Conservation (phyloP, 257 asterid species). For the Solanum pinnatisectum region DNA sequence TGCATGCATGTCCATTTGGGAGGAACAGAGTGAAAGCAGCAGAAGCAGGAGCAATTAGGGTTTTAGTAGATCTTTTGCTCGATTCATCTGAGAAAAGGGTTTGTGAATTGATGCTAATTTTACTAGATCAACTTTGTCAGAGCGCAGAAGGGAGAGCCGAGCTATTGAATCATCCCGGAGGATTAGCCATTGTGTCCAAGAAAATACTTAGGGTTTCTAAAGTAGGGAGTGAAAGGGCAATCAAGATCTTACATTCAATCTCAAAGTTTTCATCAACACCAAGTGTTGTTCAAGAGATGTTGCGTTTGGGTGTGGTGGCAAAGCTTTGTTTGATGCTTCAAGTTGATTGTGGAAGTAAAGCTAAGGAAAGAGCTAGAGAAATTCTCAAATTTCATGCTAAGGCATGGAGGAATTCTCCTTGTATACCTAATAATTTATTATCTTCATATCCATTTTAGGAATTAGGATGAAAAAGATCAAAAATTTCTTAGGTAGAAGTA, state of each 20-base stretch:
- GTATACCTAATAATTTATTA: constrained; percentile 34
- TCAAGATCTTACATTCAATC: constrained; percentile 16
- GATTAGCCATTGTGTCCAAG: too few relatives aligned
- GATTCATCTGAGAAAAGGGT: too few relatives aligned
- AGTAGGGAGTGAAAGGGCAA: too few relatives aligned
- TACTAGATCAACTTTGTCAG: constrained; percentile 57
- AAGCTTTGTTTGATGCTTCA: constrained; percentile 60
- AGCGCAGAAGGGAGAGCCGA: constrained; percentile 68
- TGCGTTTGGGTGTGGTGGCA: constrained; percentile 57
- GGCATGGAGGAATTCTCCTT: constrained; percentile 61
- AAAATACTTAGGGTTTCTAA: too few relatives aligned
- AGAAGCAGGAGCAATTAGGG: constrained; percentile 33
- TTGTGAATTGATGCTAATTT: constrained; percentile 8
- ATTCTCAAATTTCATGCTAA: constrained; percentile 50
- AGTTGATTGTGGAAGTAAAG: constrained; percentile 51
- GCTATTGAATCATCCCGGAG: too few relatives aligned
- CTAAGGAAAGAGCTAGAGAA: constrained; percentile 58
- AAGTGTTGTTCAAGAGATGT: constrained; percentile 50
- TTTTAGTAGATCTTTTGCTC: too few relatives aligned
- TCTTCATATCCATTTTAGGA: constrained; percentile 29
- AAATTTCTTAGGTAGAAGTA: too few relatives aligned
- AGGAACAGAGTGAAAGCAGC: constrained; percentile 55
- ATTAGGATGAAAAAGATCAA: neutral
- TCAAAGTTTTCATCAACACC: constrained; percentile 43
- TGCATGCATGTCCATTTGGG: constrained; percentile 37